Base-by-base conservation (phyloP, 495 filamentous ascomycete species). In the Penicillium steckii region DNA sequence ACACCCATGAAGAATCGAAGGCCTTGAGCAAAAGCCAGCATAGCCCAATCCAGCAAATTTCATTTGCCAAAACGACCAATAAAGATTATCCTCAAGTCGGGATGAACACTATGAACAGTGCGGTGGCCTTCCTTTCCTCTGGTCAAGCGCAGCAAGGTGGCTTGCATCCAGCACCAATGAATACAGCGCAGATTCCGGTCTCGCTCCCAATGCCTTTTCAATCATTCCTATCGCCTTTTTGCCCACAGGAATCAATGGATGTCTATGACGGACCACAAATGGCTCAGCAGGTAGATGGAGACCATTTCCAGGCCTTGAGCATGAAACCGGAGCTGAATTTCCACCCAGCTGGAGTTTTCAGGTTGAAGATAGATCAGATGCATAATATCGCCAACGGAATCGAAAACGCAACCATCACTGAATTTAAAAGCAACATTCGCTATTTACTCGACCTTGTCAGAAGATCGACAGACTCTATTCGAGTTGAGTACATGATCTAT, bases 381-480 rank as follows among this genome's bases (percentile, higher is more conserved):
- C 19, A 41, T 10, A 22, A 41, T 10, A n/a, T 41, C 9, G 38
- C 23, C 2, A 23, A 41, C 23, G 38, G 38, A 23, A 13, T 21
- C 10, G 10, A 71, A 71, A 51, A 65, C 70, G 44, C 61, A 66
- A 35, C 48, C n/a, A 32, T 42, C 1, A 26, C 21, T 30, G 48
- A 43, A 15, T 43, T 29, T 23, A 27, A 26, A 12, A 24, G 17
- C 38, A 8, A 23, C 23, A 17, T 41, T 23, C 19, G 21, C 8
- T 2, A 13, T 8, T 9, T 41, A 41, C 8, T 41, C 13, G 38
- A 41, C 21, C 10, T 41, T 2, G 38, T 41, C 6, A 19, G 38
- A 41, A 23, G 38, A 41, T 19, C 38, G 19, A 23, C n/a, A 5
- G 33, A 41, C 38, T 21, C 17, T 22, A 10, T 41, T 41, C 18